phyloP scores from a whole-genome alignment of 371 early-diverging fungal species.

The Capniomyces stellatus region DNA sequence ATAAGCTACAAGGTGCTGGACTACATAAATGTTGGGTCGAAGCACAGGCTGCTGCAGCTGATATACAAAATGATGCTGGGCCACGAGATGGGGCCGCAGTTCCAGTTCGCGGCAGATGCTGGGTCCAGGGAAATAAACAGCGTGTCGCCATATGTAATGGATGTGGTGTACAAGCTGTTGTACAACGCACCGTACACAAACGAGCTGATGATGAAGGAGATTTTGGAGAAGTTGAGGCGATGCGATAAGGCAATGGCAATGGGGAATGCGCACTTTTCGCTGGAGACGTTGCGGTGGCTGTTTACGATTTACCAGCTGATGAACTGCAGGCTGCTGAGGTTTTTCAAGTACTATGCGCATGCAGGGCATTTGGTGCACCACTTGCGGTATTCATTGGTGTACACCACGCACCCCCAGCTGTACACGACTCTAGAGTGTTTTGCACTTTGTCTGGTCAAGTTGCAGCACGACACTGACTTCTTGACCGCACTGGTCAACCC shows the following conservation, averaged over 20 bases:
- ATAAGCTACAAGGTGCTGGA: conserved; percentile 44
- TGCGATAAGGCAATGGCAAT: conserved; percentile 38
- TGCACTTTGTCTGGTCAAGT: conserved; percentile 34
- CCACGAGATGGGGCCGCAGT: conserved; percentile 39
- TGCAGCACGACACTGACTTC: conserved; percentile 26
- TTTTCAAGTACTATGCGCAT: conserved; percentile 31
- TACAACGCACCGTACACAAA: conserved; percentile 64
- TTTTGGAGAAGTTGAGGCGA: conserved; percentile 50
- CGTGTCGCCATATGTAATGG: conserved; percentile 57
- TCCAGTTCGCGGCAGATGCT: conserved; percentile 11
- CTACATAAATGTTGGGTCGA: conserved; percentile 45
- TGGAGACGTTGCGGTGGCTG: conserved; percentile 46
- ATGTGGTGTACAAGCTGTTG: conserved; percentile 53
- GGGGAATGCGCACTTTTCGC: conserved; percentile 26
- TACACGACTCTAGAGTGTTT: conserved; percentile 42
- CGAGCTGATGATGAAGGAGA: conserved; percentile 52
- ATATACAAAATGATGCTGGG: conserved; percentile 69
- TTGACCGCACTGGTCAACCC: conserved; percentile 23
- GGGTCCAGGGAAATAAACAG: conserved; percentile 32
- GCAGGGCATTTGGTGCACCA: conserved; percentile 35
- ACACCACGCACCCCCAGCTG: conserved; percentile 41
- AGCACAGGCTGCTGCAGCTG: conserved; percentile 47
- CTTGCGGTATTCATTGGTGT: conserved; percentile 37
- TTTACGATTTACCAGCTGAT: conserved; percentile 57
- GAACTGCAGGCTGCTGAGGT: conserved; percentile 43